Percentiles rank a stretch among this genome's conserved stretches.
Evolutionary conservation across 352 stramenopile species (phyloP).

Genomic region (Pythium angustatum): DNA sequence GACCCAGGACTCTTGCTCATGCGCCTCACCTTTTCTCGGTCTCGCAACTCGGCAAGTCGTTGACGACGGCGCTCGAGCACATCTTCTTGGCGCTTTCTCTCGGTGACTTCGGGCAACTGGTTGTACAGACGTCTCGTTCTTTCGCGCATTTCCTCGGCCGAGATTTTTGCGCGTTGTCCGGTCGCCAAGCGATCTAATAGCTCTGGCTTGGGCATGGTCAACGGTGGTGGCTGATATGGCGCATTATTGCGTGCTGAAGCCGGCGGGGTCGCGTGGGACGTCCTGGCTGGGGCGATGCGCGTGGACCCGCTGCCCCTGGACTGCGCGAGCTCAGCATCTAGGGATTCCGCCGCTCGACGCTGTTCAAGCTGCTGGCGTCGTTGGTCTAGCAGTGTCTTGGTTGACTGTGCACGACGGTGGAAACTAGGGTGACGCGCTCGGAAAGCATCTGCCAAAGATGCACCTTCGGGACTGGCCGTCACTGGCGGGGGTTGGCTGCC

Average conservation of each 20-base stretch:
- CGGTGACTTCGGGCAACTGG: slow-evolving; percentile 70
- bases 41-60: slow-evolving; percentile 61
- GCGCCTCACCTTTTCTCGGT: slow-evolving; percentile 64
- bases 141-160: slow-evolving; percentile 65
- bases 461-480: background rate
- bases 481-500: background rate
- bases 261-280: background rate
- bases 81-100: slow-evolving; percentile 75
- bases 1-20: no score
- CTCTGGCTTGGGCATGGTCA: slow-evolving; percentile 22
- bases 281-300: background rate
- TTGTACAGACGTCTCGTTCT: slow-evolving; percentile 64
- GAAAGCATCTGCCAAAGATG: slow-evolving; percentile 65
- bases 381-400: slow-evolving; percentile 32
- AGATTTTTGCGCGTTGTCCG: slow-evolving; percentile 57
- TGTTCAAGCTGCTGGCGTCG: slow-evolving; percentile 29
- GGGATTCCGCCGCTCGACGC: background rate
- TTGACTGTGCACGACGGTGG: slow-evolving; percentile 33
- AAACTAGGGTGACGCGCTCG: slow-evolving; percentile 58
- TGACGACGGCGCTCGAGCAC: slow-evolving; percentile 60
- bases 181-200: slow-evolving; percentile 52
- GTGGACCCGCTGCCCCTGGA: background rate
- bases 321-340: slow-evolving; percentile 6
- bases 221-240: background rate
- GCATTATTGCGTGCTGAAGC: no score